Percentiles rank a stretch among this genome's conserved stretches.
Evolutionary conservation across 371 early-diverging fungal genomes (phyloP).

Genomic region (Rhizopus sp.): DNA sequence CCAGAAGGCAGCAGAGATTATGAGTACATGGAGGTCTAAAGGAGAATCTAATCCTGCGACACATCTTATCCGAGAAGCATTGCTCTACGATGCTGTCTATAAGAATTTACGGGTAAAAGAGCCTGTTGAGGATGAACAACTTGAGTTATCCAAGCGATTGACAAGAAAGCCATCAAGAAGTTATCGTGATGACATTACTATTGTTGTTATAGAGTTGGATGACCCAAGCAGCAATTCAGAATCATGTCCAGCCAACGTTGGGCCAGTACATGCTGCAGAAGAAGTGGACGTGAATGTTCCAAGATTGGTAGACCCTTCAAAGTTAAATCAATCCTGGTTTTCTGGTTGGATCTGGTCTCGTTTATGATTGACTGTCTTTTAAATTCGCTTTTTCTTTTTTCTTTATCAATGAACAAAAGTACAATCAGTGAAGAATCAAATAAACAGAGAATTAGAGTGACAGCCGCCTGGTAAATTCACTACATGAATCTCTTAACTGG

Average conservation of each 20-base stretch:
- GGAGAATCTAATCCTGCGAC: constrained; percentile 82
- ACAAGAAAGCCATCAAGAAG: constrained; percentile 58
- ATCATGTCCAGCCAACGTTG: constrained; percentile 19
- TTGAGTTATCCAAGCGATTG: constrained; percentile 48
- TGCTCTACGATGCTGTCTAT: constrained; percentile 48
- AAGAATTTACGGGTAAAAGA: constrained; percentile 36
- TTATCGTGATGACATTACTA: constrained; percentile 95
- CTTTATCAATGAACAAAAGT: neutral
- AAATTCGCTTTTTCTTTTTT: neutral
- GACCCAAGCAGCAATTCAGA: constrained; percentile 5
- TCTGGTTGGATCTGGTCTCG: constrained; percentile 45
- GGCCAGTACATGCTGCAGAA: constrained; percentile 30
- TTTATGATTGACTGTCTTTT: constrained; percentile 16
- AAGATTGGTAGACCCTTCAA: constrained; percentile 22
- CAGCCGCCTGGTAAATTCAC: constrained; percentile 2
- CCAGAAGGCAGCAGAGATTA: constrained; percentile 40
- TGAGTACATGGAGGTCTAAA: constrained; percentile 28
- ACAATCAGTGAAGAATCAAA: neutral
- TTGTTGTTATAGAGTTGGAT: constrained; percentile 79
- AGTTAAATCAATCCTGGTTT: constrained; percentile 29
- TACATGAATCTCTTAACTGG: neutral
- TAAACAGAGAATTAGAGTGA: constrained; percentile 5
- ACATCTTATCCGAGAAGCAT: constrained; percentile 80
- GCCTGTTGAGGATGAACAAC: constrained; percentile 27
- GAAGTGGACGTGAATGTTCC: constrained; percentile 32